Base-by-base conservation (phyloP, 2,329 filamentous ascomycete genomes). In the Cyphellophora europaea region DNA sequence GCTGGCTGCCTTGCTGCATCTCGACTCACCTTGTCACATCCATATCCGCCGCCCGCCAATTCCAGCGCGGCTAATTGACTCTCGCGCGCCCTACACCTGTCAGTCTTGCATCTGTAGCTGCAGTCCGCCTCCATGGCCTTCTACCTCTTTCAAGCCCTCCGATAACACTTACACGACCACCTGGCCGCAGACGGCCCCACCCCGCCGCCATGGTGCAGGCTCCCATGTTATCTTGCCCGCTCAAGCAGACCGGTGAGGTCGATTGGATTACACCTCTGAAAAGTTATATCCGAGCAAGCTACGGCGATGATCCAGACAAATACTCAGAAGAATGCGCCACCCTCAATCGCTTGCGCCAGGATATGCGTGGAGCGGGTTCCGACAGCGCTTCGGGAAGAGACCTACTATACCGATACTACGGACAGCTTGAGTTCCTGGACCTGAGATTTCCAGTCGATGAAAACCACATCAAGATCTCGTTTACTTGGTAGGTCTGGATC, bases 401-500 rank as follows among this genome's bases (percentile, higher is more conserved):
- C 59, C 71, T 98, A 54, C 67, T 98, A 33, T 98, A 98, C 59
- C 76, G 91, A 56, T 98, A 98, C 63, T 98, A 98, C 57, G 91
- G 89, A 27, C 91, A 98, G 65, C 74, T 98, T 40, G 91, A 98
- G 65, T 70, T 98, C 34, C 67, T 98, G 43, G 91, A 98, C 59
- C 65, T 98, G 52, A 74, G 91, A 42, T 98, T 98, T 55, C 93
- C 93, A 0, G 87, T 98, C 30, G 91, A 98, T 51, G 91, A 98
- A 66, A 91, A 94, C 54, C 89, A 98, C 56, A 96, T 98, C 66
- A 96, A 96, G 66, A 94, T 98, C 53, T 85, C 84, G 5, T 98
- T 98, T 57, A 96, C 89, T 46, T 98, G 91, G 91, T 94, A 74
- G 65, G 13, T 41, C 12, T 19, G 5, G 27, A 11, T 12, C 11